Percentiles rank a stretch among this genome's conserved stretches.
Conservation (phyloP, 176 grass and related monocot genomes). For the Aegilops speltoides region DNA sequence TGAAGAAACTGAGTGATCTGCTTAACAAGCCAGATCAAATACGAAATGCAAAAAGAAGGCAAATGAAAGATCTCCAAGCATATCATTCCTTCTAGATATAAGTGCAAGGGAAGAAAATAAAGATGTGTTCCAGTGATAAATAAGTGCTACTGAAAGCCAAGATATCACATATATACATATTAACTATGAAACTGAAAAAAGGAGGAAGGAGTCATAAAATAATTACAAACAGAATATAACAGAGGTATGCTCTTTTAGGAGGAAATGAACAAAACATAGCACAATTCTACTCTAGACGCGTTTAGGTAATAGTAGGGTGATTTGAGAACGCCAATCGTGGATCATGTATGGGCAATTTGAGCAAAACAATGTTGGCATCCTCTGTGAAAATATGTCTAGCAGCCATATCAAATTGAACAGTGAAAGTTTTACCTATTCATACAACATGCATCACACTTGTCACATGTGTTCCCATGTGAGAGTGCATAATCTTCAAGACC, state of each 20-base stretch:
- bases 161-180: neutral
- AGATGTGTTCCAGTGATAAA: constrained; percentile 14
- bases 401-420: neutral
- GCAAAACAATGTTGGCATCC: neutral
- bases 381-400: neutral
- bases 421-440: constrained; percentile 47
- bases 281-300: neutral
- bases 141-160: neutral
- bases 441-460: constrained; percentile 51
- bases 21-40: neutral
- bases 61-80: neutral
- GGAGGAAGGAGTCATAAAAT: neutral
- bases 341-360: constrained; percentile 13
- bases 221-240: neutral
- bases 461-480: constrained; percentile 49
- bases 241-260: neutral
- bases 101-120: neutral
- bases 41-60: neutral
- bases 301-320: neutral
- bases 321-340: constrained; percentile 12
- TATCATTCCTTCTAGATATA: neutral
- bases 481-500: constrained; percentile 59
- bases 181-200: neutral
- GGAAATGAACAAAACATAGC: neutral
- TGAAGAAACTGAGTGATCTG: neutral